Evolutionary conservation across 306 rosid species (phyloP).

Genomic region (Pyrus pyrifolia): DNA sequence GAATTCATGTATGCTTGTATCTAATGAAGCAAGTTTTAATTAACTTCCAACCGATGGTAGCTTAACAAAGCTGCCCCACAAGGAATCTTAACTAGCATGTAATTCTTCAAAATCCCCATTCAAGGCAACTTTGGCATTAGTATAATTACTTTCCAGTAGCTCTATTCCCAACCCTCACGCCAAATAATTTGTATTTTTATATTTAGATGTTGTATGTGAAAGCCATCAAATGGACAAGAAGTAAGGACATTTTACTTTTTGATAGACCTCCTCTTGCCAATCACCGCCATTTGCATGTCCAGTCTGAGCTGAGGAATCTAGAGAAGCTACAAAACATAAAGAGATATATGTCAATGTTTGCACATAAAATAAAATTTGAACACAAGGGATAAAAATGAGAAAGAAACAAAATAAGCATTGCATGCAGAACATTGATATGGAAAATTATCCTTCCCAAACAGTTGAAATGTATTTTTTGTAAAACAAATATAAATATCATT

Average conservation of each 20-base stretch:
- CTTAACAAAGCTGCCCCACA: no score
- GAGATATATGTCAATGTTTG: background rate
- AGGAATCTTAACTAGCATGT: background rate
- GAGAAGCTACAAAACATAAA: constrained; percentile 41
- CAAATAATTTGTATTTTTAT: background rate
- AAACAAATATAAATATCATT: background rate
- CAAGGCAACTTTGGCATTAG: background rate
- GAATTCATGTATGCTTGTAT: background rate
- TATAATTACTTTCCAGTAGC: background rate
- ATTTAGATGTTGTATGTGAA: background rate
- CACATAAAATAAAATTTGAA: background rate
- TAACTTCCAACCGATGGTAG: no score
- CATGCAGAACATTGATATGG: background rate
- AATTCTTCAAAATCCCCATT: background rate
- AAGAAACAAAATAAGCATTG: background rate
- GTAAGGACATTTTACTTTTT: constrained; percentile 39
- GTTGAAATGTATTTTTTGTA: background rate
- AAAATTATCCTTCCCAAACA: background rate
- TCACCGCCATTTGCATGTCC: constrained; percentile 53
- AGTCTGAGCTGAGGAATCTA: constrained; percentile 55
- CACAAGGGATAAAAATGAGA: background rate
- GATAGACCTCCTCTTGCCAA: constrained; percentile 69
- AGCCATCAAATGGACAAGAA: background rate
- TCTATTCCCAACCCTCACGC: background rate
- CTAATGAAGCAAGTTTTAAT: background rate